A percentile compares a stretch with the other conserved stretches of the same genome.
These are phyloP conservation scores for Eucalyptus microcorys DNA, from an alignment of 345 rosid genomes.

Conservation along the genomic window DNA sequence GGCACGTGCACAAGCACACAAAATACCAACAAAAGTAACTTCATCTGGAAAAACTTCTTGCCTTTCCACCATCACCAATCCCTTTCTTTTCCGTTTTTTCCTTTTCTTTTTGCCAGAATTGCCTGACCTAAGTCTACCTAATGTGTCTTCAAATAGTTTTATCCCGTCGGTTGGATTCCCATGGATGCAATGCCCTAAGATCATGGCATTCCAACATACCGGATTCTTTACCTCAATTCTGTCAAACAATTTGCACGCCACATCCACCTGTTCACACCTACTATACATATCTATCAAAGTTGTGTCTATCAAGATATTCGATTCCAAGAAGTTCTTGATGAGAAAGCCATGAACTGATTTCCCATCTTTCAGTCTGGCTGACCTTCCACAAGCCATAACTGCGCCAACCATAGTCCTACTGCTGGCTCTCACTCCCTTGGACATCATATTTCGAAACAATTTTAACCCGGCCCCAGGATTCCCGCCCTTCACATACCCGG, in stretches of 20 bases:
- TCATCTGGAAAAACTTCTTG: slow-evolving; percentile 25
- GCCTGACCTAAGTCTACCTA: background rate
- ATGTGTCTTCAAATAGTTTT: slow-evolving; percentile 26
- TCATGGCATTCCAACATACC: slow-evolving; percentile 72
- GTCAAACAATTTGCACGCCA: slow-evolving; percentile 42
- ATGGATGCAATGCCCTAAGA: slow-evolving; percentile 66
- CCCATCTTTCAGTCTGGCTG: slow-evolving; percentile 57
- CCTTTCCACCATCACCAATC: background rate
- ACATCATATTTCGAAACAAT: slow-evolving; percentile 45
- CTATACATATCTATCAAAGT: slow-evolving; percentile 58
- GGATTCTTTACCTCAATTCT: slow-evolving; percentile 20
- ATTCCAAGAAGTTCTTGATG: slow-evolving; percentile 8
- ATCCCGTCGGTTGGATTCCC: slow-evolving; percentile 56
- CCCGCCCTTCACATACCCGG: slow-evolving; percentile 31
- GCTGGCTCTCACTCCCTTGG: slow-evolving; percentile 21
- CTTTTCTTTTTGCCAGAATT: background rate
- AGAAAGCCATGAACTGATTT: slow-evolving; percentile 57
- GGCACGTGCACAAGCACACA: slow-evolving; percentile 56
- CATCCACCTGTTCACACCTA: slow-evolving; percentile 39
- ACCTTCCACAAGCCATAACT: slow-evolving; percentile 48
- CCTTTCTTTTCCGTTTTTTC: background rate
- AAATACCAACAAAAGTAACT: slow-evolving; percentile 45
- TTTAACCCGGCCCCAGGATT: slow-evolving; percentile 45
- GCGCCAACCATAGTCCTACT: slow-evolving; percentile 25
- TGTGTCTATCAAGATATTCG: slow-evolving; percentile 22